phyloP scores from a whole-genome alignment of 1,284 basidiomycete genomes.

The Rhodofomes roseus region DNA sequence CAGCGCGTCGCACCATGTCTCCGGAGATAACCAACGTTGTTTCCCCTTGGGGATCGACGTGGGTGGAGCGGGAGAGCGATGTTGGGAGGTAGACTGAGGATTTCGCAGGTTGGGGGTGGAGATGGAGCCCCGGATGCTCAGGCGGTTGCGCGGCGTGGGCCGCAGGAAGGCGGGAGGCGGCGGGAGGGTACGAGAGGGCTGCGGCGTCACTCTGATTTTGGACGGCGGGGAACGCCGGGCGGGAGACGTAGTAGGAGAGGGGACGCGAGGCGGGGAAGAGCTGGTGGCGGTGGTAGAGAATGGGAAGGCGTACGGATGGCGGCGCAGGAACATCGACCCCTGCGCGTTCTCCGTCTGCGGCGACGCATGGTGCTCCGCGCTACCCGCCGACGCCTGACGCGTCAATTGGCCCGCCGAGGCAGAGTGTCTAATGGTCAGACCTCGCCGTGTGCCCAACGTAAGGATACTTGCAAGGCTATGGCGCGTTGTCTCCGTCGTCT shows the following conservation, averaged over 20 bases:
- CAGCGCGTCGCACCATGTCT: slow-evolving; percentile 77
- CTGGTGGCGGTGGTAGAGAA: slow-evolving; percentile 22
- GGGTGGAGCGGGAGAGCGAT: slow-evolving; percentile 1
- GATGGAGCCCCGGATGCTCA: slow-evolving; percentile 44
- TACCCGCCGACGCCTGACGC: not conserved
- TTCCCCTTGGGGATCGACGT: slow-evolving; percentile 32
- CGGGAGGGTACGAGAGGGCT: slow-evolving; percentile 12
- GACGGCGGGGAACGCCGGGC: slow-evolving; percentile 16
- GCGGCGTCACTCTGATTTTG: slow-evolving; percentile 20
- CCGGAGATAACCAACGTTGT: slow-evolving; percentile 65
- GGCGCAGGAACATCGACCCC: slow-evolving; percentile 10
- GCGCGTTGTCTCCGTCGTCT: slow-evolving; percentile 29
- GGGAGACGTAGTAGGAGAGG: slow-evolving; percentile 18
- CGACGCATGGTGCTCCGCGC: not conserved
- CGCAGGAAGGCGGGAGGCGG: slow-evolving; percentile 21
- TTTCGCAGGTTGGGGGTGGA: slow-evolving; percentile 61
- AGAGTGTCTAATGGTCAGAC: slow-evolving; percentile 14
- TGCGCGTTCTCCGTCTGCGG: not conserved
- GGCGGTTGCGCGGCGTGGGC: slow-evolving; percentile 12
- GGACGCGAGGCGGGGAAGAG: slow-evolving; percentile 12
- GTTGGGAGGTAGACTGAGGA: slow-evolving; percentile 5
- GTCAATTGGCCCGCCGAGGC: slow-evolving; percentile 19
- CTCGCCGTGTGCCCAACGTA: slow-evolving; percentile 32
- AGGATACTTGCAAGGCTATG: slow-evolving; percentile 49
- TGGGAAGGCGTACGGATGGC: slow-evolving; percentile 48